Conservation (phyloP, 768 basidiomycete species). For the Hygrophoropsis aurantiaca region DNA sequence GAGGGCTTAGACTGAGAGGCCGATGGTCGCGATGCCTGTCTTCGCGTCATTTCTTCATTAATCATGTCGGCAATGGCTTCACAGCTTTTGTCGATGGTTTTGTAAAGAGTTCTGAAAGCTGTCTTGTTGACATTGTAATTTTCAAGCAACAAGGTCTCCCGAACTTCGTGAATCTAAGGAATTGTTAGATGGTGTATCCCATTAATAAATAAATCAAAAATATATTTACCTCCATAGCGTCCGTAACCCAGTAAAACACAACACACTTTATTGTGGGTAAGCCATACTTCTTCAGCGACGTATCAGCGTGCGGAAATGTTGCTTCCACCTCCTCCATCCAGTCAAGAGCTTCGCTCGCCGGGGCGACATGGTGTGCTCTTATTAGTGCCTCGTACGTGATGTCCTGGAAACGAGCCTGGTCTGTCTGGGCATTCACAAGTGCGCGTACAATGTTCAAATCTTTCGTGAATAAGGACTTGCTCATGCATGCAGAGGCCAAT, state of each 20-base stretch:
- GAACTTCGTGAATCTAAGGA: slow-evolving; percentile 20
- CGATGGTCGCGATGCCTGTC: slow-evolving; percentile 1
- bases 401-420: not conserved
- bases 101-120: slow-evolving; percentile 18
- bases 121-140: slow-evolving; percentile 12
- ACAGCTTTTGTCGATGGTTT: slow-evolving; percentile 23
- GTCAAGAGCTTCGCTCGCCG: slow-evolving; percentile 16
- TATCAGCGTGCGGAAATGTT: slow-evolving; percentile 9
- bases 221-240: slow-evolving; percentile 35
- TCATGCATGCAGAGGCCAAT: slow-evolving; percentile 21
- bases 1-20: not conserved
- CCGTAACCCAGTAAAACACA: slow-evolving; percentile 49
- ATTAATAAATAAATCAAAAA: not conserved
- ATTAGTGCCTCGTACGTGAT: slow-evolving; percentile 34
- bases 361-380: slow-evolving; percentile 17
- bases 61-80: slow-evolving; percentile 23
- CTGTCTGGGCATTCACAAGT: slow-evolving; percentile 10
- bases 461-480: slow-evolving; percentile 16
- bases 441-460: slow-evolving; percentile 21
- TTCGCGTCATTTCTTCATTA: slow-evolving; percentile 9
- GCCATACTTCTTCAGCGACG: slow-evolving; percentile 20
- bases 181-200: no score
- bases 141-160: slow-evolving; percentile 17
- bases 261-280: slow-evolving; percentile 30
- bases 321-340: slow-evolving; percentile 38